phyloP scores from a whole-genome alignment of 2,329 filamentous ascomycete genomes.

The Niveomyces coronatus region DNA sequence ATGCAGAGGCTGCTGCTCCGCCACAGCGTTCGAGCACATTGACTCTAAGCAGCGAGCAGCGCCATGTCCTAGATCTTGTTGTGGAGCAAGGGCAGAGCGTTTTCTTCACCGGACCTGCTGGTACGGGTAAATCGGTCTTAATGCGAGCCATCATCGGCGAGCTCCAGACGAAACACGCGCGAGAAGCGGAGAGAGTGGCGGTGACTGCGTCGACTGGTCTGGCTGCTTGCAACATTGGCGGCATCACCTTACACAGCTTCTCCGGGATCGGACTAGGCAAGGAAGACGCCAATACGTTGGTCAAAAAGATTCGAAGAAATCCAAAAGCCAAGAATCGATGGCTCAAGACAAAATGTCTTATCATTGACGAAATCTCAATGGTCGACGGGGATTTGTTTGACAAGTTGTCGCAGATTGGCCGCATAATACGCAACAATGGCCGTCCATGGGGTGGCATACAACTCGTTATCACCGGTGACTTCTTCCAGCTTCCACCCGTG shows the following conservation, averaged over 20 bases:
- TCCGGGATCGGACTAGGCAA: slow-evolving; percentile 92
- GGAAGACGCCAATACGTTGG: slow-evolving; percentile 65
- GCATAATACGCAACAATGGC: slow-evolving; percentile 79
- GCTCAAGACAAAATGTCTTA: slow-evolving; percentile 75
- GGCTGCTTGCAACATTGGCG: slow-evolving; percentile 92
- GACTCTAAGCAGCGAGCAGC: slow-evolving; percentile 77
- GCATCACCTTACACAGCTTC: slow-evolving; percentile 93
- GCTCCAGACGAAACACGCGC: slow-evolving; percentile 63
- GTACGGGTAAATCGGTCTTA: slow-evolving; percentile 92
- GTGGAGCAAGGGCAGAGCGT: slow-evolving; percentile 74
- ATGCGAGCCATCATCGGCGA: slow-evolving; percentile 84
- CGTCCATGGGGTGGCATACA: slow-evolving; percentile 94
- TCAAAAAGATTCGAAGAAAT: slow-evolving; percentile 87
- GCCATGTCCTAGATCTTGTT: slow-evolving; percentile 73
- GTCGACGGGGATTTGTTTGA: slow-evolving; percentile 95
- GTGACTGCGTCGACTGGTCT: slow-evolving; percentile 94
- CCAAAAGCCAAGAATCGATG: slow-evolving; percentile 80
- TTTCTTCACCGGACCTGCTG: slow-evolving; percentile 95
- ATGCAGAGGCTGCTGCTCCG: slow-evolving; percentile 26
- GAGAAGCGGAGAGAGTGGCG: slow-evolving; percentile 75
- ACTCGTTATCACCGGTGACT: slow-evolving; percentile 89
- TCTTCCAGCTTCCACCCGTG: slow-evolving; percentile 93
- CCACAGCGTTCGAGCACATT: slow-evolving; percentile 40
- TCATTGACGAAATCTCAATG: slow-evolving; percentile 97
- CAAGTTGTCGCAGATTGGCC: slow-evolving; percentile 82